These are phyloP conservation scores for Epichloe festucae DNA, from an alignment of 2,329 filamentous ascomycete species.

Conservation along the genomic window DNA sequence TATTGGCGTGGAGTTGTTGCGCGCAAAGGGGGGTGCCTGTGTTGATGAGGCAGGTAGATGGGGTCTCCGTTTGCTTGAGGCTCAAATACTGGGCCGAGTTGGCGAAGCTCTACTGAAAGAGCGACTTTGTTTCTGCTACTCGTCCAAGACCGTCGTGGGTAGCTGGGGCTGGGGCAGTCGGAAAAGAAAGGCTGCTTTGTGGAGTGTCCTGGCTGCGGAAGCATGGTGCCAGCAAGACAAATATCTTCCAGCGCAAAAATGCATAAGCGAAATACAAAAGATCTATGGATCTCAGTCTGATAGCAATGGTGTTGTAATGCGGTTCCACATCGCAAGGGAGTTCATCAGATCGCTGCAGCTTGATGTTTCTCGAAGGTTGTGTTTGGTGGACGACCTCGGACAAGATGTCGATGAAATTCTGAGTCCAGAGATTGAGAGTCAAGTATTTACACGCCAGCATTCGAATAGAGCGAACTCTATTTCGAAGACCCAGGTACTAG, in stretches of 20 bases:
- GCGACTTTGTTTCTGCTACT: slow-evolving; percentile 73
- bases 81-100: slow-evolving; percentile 57
- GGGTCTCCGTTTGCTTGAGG: slow-evolving; percentile 69
- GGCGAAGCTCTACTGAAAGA: slow-evolving; percentile 79
- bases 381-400: slow-evolving; percentile 14
- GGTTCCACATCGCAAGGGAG: slow-evolving; percentile 36
- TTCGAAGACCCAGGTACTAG: slow-evolving; percentile 25
- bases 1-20: slow-evolving; percentile 69
- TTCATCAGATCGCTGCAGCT: slow-evolving; percentile 40
- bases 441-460: slow-evolving; percentile 37
- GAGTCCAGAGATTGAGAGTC: slow-evolving; percentile 29
- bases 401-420: slow-evolving; percentile 19
- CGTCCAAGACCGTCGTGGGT: slow-evolving; percentile 55
- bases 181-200: slow-evolving; percentile 75
- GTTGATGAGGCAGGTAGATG: slow-evolving; percentile 81
- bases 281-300: slow-evolving; percentile 39
- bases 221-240: slow-evolving; percentile 71
- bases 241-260: slow-evolving; percentile 63
- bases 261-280: slow-evolving; percentile 54
- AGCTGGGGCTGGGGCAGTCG: slow-evolving; percentile 57
- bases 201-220: slow-evolving; percentile 73
- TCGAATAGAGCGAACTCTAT: background rate
- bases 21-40: slow-evolving; percentile 64
- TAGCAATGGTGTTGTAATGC: slow-evolving; percentile 34
- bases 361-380: slow-evolving; percentile 34